Base-by-base conservation (phyloP, 2,329 filamentous ascomycete species). In the Phialophora expanda region DNA sequence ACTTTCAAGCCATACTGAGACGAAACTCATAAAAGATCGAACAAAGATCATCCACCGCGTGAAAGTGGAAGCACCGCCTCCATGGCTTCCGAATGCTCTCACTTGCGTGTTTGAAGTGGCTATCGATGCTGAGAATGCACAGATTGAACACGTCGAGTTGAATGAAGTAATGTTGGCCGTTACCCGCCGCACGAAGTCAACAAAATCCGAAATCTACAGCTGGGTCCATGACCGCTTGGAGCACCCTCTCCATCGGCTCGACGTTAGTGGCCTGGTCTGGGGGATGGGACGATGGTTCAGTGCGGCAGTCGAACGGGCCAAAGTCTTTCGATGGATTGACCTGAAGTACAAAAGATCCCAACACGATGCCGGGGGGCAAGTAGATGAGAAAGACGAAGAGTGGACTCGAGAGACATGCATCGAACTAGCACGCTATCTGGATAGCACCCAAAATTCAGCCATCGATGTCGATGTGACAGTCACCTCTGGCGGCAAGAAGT, bases 281-380 rank as follows among this genome's bases (percentile, higher is more conserved):
- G 72, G 69, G 14, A 61, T 72, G 11, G 72, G 71, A 9, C 58
- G 65, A 56, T 73, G 69, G 59, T 73, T 72, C 60, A 56, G 30
- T 51, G 68, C 67, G 20, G 57, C 63, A 8, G 61, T 72, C 8
- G 61, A 69, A 53, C 62, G 72, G n/a, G 70, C 72, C 11, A 70
- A 62, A 54, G 30, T 66, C 24, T 72, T 72, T 34, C 64, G 59
- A 17, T 53, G 53, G n/a, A 44, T 73, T 28, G 44, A 64, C 11
- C 17, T 53, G 22, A 56, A 61, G 9, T 67, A 65, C 61, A 34
- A 61, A 17, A 62, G 38, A 48, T 26, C n/a, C 30, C 26, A 28
- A 20, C 22, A 30, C 28, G 17, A 57, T 17, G 28, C 44, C 2
- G 20, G 11, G 9, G 57, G 62, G 20, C 30, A 54, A 4, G 12